These are phyloP conservation scores for Papilionanthe hybrid DNA, from an alignment of 116 monocot species.

Conservation along the genomic window DNA sequence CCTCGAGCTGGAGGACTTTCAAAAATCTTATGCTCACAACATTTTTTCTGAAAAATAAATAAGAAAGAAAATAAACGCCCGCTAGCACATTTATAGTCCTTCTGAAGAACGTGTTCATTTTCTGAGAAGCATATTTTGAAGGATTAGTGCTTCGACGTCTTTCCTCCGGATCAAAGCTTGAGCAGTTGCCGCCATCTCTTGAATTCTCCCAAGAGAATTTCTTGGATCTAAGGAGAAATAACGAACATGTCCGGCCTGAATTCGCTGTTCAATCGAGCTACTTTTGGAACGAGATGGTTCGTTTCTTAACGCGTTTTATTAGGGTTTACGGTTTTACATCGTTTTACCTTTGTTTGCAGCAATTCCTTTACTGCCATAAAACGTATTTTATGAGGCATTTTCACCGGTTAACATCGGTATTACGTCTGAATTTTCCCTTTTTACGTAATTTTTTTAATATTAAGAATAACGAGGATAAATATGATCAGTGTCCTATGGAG, in stretches of 20 bases:
- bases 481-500: neutral
- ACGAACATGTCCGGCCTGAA: conserved; percentile 57
- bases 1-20: too few species aligned
- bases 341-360: neutral
- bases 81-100: too few species aligned
- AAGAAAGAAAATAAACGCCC: too few species aligned
- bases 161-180: neutral
- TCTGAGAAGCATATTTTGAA: too few species aligned
- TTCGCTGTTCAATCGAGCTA: conserved; percentile 69
- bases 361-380: neutral
- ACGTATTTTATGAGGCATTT: neutral
- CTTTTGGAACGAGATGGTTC: conserved; percentile 74
- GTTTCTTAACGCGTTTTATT: neutral
- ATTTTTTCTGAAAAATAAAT: too few species aligned
- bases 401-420: neutral
- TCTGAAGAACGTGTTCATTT: too few species aligned
- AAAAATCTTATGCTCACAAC: too few species aligned
- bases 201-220: neutral
- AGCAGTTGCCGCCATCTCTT: neutral
- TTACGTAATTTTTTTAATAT: neutral
- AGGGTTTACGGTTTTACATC: neutral
- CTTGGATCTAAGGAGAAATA: neutral
- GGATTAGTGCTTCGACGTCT: neutral
- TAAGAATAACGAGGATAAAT: neutral
- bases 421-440: neutral